Evolutionary conservation across 192 early-diverging fungal species (phyloP).

Genomic region (Backusella tarrabulga): DNA sequence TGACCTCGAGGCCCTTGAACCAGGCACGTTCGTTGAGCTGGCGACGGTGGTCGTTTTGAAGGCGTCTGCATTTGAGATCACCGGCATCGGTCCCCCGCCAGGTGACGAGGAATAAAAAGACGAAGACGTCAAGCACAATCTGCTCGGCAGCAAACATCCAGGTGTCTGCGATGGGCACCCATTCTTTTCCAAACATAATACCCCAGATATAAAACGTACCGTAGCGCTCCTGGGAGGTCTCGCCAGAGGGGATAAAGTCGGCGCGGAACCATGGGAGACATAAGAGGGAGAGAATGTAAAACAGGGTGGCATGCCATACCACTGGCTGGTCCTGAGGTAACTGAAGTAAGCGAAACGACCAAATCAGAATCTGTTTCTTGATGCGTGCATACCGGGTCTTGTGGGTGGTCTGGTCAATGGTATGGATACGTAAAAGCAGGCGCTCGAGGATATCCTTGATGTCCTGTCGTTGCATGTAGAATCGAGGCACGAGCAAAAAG

Average conservation of each 20-base stretch:
- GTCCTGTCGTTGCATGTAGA: background rate
- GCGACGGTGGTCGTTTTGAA: background rate
- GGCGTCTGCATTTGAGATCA: slow-evolving; percentile 2
- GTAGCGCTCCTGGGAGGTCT: slow-evolving; percentile 25
- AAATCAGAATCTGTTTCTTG: slow-evolving; percentile 28
- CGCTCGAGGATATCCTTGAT: background rate
- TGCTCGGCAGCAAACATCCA: slow-evolving; percentile 41
- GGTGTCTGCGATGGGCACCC: slow-evolving; percentile 53
- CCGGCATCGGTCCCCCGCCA: slow-evolving; percentile 17
- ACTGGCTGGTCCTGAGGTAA: slow-evolving; percentile 18
- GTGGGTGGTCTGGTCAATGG: background rate
- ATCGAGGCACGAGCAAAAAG: slow-evolving; percentile 3
- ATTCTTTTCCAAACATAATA: slow-evolving; percentile 37
- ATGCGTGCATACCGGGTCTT: background rate
- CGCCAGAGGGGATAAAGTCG: slow-evolving; percentile 57
- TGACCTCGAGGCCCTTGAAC: slow-evolving; percentile 10
- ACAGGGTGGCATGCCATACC: slow-evolving; percentile 32
- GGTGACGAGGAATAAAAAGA: slow-evolving; percentile 15
- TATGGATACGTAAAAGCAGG: slow-evolving; percentile 9
- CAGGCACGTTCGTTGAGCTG: slow-evolving; percentile 12
- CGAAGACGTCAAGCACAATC: slow-evolving; percentile 14
- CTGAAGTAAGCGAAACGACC: slow-evolving; percentile 46
- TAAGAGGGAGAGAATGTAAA: slow-evolving; percentile 46
- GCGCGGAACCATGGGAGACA: slow-evolving; percentile 70
- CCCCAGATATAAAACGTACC: slow-evolving; percentile 59